Base-by-base conservation (phyloP, 768 basidiomycete species). In the Ramaria rubella region DNA sequence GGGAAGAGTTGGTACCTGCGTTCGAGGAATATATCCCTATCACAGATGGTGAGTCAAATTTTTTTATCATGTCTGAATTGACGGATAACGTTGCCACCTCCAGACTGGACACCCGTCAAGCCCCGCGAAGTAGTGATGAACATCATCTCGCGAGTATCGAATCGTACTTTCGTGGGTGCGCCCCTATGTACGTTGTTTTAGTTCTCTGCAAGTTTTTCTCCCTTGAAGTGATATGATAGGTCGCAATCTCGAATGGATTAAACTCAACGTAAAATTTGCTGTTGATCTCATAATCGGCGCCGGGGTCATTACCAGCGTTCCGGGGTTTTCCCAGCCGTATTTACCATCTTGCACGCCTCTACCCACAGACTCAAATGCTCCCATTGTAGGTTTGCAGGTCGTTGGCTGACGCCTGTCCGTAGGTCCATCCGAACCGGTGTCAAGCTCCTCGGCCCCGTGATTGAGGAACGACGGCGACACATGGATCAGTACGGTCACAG, bases 121-220 rank as follows among this genome's bases (percentile, higher is more conserved):
- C 67, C 61, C 2, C 29, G 69, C 8, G 60, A 67, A 1, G 62
- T 56, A 0, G 60, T 71, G 11, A 69, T 63, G 56, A 57, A 67
- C 23, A 63, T 81, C 14, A 62, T 81, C 12, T 68, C 71, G 30
- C 71, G 77, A 36, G 64, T 69, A 3, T 75, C 65, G 45, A 79
- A 77, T 58, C 72, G 81, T n/a, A 45, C 72, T 0, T 77, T 82
- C 52, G 75, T 82, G 4, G 81, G 80, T 0, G 64, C 73, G 27
- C 77, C 79, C 1, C 50, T 77, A 1, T 81, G 80, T 79, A 45
- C 27, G 74, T 67, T n/a, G 17, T 19, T 21, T 11, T 2, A 26
- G 5, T 12, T 11, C 38, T 26, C 29, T 21, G 15, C 27, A 5
- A 9, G 26, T 15, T 12, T 17, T 15, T 5, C 34, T 3, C 6